Conservation (phyloP, 139 green algal species). For the Asterochloris erici region DNA sequence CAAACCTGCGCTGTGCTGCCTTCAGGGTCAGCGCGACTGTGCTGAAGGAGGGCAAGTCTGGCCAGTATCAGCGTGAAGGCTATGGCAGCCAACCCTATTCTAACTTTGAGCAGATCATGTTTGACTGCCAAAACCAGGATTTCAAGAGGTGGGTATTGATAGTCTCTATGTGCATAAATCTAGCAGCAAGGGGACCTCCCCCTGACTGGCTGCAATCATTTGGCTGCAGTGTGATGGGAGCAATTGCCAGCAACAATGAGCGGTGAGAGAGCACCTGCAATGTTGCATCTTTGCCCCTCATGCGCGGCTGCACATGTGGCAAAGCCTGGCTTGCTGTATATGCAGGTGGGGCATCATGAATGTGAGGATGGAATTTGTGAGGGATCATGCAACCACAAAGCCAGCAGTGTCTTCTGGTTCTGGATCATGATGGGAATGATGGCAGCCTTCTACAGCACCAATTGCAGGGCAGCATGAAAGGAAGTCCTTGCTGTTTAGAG, state of each 20-base stretch:
- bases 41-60: constrained; percentile 59
- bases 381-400: not conserved
- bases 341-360: constrained; percentile 38
- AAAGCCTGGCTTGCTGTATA: constrained; percentile 11
- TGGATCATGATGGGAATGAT: too few species aligned
- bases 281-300: not conserved
- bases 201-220: not conserved
- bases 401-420: too few species aligned
- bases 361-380: constrained; percentile 36
- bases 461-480: too few species aligned
- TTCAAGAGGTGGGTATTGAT: not conserved
- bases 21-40: constrained; percentile 39
- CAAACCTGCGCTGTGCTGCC: not conserved
- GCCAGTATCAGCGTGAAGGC: constrained; percentile 44
- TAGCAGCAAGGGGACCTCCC: not conserved
- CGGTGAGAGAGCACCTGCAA: constrained; percentile 17
- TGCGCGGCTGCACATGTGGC: not conserved
- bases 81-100: constrained; percentile 56
- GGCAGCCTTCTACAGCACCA: too few species aligned
- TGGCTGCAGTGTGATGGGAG: constrained; percentile 37
- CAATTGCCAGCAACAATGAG: constrained; percentile 58
- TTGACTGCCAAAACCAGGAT: constrained; percentile 43
- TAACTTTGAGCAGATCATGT: constrained; percentile 54
- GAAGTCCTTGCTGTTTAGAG: too few species aligned
- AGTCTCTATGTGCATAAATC: not conserved